Evolutionary conservation across 2,329 filamentous ascomycete genomes (phyloP).

Genomic region (Beauveria sp.): DNA sequence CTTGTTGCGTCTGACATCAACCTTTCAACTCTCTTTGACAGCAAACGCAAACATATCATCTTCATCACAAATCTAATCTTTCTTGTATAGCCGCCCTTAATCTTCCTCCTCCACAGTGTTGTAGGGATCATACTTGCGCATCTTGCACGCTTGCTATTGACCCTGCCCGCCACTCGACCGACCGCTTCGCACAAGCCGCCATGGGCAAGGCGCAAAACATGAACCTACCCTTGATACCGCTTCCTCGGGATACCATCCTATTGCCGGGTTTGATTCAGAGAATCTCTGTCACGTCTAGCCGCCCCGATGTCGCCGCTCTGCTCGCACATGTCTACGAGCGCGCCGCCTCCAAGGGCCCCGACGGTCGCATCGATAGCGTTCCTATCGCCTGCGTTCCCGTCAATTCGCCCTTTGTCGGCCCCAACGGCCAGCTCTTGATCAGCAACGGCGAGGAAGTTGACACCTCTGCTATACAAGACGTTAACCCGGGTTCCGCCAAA

Average conservation of each 20-base stretch:
- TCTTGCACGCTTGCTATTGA: not conserved
- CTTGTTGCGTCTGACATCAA: conserved; percentile 6
- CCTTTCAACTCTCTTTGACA: not conserved
- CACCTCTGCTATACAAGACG: conserved; percentile 32
- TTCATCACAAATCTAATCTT: not conserved
- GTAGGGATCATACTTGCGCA: not conserved
- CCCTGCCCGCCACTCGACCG: conserved; percentile 1
- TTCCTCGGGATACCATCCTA: conserved; percentile 73
- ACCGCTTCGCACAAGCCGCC: conserved; percentile 15
- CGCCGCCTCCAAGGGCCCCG: conserved; percentile 59
- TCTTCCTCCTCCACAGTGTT: not conserved
- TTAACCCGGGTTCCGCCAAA: conserved; percentile 51
- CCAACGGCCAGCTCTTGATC: conserved; percentile 68
- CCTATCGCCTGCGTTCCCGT: conserved; percentile 85
- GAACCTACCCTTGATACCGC: conserved; percentile 68
- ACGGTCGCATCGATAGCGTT: conserved; percentile 56
- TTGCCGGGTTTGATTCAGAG: conserved; percentile 80
- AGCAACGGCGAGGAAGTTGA: conserved; percentile 52
- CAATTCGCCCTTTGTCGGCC: conserved; percentile 64
- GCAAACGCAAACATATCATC: not conserved
- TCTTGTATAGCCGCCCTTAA: not conserved
- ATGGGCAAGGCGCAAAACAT: conserved; percentile 36
- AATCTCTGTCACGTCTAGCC: conserved; percentile 69
- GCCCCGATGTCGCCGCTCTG: conserved; percentile 81
- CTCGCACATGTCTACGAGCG: conserved; percentile 79